phyloP scores from a whole-genome alignment of 2,329 filamentous ascomycete species.

The Pezizomycotina sp. region DNA sequence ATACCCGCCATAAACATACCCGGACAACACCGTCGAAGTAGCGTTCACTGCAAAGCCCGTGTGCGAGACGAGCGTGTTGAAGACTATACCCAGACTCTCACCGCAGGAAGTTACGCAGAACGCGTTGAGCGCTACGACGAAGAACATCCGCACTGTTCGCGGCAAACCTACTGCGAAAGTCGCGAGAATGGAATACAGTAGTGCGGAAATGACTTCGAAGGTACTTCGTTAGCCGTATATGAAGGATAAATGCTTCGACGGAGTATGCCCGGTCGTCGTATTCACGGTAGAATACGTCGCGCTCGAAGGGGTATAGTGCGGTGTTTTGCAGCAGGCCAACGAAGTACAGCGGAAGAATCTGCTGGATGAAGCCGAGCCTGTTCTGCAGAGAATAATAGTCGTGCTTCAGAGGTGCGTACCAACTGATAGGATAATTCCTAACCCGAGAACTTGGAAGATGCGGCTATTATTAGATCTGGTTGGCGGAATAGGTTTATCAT shows the following conservation, averaged over 20 bases:
- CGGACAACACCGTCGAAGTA: conserved; percentile 50
- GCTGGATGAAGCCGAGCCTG: conserved; percentile 55
- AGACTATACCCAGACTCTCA: conserved; percentile 61
- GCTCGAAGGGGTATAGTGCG: conserved; percentile 53
- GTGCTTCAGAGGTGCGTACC: conserved; percentile 54
- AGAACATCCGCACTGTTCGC: conserved; percentile 46
- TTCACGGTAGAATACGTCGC: conserved; percentile 63
- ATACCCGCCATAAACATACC: conserved; percentile 56
- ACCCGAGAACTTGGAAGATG: conserved; percentile 48
- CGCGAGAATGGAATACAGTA: conserved; percentile 49
- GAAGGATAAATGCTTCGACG: conserved; percentile 52
- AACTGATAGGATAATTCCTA: conserved; percentile 48
- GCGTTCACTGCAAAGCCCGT: conserved; percentile 62
- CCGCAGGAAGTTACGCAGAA: conserved; percentile 61
- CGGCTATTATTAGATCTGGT: conserved; percentile 48
- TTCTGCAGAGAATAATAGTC: conserved; percentile 57
- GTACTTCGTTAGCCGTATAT: conserved; percentile 54
- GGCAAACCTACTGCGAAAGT: conserved; percentile 50
- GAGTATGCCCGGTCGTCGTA: conserved; percentile 57
- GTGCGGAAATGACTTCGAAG: conserved; percentile 48
- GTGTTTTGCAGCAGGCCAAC: conserved; percentile 68
- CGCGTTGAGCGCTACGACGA: conserved; percentile 49
- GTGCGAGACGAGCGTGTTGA: conserved; percentile 59
- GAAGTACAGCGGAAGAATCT: conserved; percentile 55
- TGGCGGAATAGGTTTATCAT: conserved; percentile 53